Conservation (phyloP, 2,329 filamentous ascomycete genomes). For the Chalaropsis thielavioides region DNA sequence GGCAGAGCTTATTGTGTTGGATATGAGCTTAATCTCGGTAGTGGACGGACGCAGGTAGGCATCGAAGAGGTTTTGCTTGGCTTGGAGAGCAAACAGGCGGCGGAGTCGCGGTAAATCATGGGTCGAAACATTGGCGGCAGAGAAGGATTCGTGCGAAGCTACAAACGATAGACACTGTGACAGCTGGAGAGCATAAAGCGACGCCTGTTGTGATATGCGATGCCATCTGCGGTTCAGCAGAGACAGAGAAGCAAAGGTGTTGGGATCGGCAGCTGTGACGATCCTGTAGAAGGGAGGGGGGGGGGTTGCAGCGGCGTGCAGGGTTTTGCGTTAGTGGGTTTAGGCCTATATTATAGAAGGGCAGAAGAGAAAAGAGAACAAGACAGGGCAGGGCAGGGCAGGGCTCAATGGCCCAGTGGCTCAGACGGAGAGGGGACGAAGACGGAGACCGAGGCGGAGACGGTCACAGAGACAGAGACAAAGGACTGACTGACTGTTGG, state of each 20-base stretch:
- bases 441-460: constrained; percentile 22
- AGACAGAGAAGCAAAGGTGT: constrained; percentile 51
- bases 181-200: constrained; percentile 50
- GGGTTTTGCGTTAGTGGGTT: constrained; percentile 9
- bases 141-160: constrained; percentile 32
- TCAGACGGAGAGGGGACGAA: neutral
- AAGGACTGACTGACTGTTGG: constrained; percentile 36
- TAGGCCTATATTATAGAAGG: neutral
- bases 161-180: constrained; percentile 45
- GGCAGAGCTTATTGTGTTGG: constrained; percentile 69
- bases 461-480: too few species aligned
- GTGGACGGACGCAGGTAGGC: constrained; percentile 55
- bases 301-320: neutral
- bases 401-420: neutral
- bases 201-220: constrained; percentile 45
- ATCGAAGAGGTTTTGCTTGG: constrained; percentile 65
- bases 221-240: constrained; percentile 53
- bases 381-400: neutral
- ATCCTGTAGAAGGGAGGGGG: constrained; percentile 35
- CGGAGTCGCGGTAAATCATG: constrained; percentile 47
- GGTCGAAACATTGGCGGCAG: constrained; percentile 27
- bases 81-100: constrained; percentile 50
- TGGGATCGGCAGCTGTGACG: constrained; percentile 43
- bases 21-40: constrained; percentile 66
- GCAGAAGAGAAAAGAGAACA: constrained; percentile 1